A percentile compares a stretch with the other conserved stretches of the same genome.
Conservation (phyloP, 129 eudicot genomes). For the Escallonia herrerae region DNA sequence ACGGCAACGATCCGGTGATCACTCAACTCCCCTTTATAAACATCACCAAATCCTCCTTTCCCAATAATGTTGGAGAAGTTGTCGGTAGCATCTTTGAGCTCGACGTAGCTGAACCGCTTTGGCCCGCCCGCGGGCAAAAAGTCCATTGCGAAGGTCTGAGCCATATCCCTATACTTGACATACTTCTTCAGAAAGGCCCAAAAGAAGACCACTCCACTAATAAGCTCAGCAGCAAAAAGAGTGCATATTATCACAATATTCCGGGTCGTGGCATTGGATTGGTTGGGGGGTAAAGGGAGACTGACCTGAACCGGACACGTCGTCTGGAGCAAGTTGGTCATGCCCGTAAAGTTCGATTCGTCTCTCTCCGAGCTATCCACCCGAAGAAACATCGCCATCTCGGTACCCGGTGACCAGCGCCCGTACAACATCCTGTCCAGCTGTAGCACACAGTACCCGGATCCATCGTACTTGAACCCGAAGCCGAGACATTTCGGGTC, state of each 20-base stretch:
- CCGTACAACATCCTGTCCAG: conserved; percentile 44
- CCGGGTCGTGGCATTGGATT: conserved; percentile 54
- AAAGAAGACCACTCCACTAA: conserved; percentile 73
- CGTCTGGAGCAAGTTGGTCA: conserved; percentile 55
- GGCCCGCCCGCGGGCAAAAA: conserved; percentile 79
- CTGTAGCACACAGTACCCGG: conserved; percentile 41
- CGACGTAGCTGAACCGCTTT: conserved; percentile 66
- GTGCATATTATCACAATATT: conserved; percentile 61
- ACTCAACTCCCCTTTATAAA: conserved; percentile 62
- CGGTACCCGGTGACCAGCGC: conserved; percentile 69
- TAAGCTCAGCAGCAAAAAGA: conserved; percentile 75
- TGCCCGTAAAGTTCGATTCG: conserved; percentile 41
- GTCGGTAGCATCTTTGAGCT: conserved; percentile 63
- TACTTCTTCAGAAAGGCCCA: conserved; percentile 81
- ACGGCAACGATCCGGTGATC: conserved; percentile 86
- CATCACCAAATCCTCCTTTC: conserved; percentile 83
- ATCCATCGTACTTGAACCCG: conserved; percentile 56
- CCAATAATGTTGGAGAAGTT: conserved; percentile 69
- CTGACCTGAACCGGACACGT: conserved; percentile 61
- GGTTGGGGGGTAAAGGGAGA: conserved; percentile 64
- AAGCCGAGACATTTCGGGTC: conserved; percentile 53
- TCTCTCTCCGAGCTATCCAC: conserved; percentile 51
- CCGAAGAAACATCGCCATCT: conserved; percentile 44
- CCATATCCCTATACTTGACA: conserved; percentile 90
- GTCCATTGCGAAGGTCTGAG: conserved; percentile 80